These are phyloP conservation scores for Achaetomiella virescens DNA, from an alignment of 495 filamentous ascomycete genomes.

Conservation along the genomic window DNA sequence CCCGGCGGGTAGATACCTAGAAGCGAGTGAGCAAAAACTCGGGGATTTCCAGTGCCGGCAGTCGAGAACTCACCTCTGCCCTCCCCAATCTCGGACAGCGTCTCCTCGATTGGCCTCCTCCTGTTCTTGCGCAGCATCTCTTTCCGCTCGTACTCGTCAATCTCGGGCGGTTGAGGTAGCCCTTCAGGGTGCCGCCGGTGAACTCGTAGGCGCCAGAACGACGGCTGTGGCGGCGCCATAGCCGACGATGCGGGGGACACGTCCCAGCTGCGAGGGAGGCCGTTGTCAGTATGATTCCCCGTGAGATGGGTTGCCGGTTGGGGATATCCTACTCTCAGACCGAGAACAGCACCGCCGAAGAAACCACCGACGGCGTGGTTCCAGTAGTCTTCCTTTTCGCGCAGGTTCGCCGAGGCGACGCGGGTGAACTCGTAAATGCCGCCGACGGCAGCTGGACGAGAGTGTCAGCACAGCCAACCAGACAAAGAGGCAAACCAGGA, in stretches of 20 bases:
- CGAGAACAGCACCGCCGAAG: conserved; percentile 34
- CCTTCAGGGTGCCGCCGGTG: conserved; percentile 65
- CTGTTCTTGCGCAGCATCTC: conserved; percentile 66
- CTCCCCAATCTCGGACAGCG: conserved; percentile 77
- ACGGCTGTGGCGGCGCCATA: conserved; percentile 62
- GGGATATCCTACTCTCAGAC: conserved; percentile 33
- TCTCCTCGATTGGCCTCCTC: conserved; percentile 74
- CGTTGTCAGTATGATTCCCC: no score
- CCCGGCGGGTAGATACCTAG: conserved; percentile 76
- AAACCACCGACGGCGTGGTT: conserved; percentile 38
- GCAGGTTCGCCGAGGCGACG: conserved; percentile 39
- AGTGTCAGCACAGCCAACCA: conserved; percentile 21
- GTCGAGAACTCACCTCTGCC: conserved; percentile 62
- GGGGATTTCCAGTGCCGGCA: not conserved
- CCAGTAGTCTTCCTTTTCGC: conserved; percentile 39
- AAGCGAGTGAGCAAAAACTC: conserved; percentile 25
- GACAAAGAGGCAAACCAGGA: not conserved
- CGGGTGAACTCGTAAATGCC: conserved; percentile 69
- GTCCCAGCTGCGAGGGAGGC: conserved; percentile 46
- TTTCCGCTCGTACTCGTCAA: conserved; percentile 79
- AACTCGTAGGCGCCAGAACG: conserved; percentile 64
- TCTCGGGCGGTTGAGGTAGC: conserved; percentile 47
- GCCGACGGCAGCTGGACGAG: conserved; percentile 63
- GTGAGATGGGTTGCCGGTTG: no score
- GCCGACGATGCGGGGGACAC: conserved; percentile 73